Conservation (phyloP, 148 eudicot genomes). For the Vaccinium corymbosum region DNA sequence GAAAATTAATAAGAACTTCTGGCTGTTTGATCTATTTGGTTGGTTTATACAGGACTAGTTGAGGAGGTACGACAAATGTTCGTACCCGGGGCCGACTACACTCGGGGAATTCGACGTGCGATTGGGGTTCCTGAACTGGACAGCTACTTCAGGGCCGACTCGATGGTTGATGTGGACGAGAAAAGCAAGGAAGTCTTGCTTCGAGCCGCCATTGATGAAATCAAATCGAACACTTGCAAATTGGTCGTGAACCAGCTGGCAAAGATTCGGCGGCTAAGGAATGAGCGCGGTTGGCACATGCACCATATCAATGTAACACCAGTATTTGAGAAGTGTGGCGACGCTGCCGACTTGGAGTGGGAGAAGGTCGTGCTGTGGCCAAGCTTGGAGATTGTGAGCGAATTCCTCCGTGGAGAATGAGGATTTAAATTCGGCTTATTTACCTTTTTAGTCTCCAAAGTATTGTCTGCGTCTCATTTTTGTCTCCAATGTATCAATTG, state of each 20-base stretch:
- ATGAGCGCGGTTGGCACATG: constrained; percentile 18
- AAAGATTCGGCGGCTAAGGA: constrained; percentile 17
- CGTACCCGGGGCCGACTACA: constrained; percentile 20
- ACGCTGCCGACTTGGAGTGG: constrained; percentile 18
- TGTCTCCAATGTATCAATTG: no score
- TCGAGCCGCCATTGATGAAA: constrained; percentile 15
- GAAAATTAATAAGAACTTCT: no score
- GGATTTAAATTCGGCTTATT: no score
- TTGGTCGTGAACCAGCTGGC: not conserved
- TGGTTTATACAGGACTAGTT: constrained; percentile 19
- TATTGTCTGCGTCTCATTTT: no score
- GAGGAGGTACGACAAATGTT: constrained; percentile 27
- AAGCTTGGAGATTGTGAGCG: constrained; percentile 4
- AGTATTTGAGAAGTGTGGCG: not conserved
- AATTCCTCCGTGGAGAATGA: not conserved
- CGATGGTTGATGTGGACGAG: not conserved
- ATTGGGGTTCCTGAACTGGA: constrained; percentile 32
- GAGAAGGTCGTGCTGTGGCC: constrained; percentile 14
- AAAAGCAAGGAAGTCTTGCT: constrained; percentile 4
- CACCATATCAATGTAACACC: constrained; percentile 15
- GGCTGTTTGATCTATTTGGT: not conserved
- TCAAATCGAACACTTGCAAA: constrained; percentile 23
- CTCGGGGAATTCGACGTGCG: constrained; percentile 26
- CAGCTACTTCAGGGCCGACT: constrained; percentile 12
- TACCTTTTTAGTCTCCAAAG: no score